phyloP scores from a whole-genome alignment of 202 grass and related monocot species.

The Carex arenaria region DNA sequence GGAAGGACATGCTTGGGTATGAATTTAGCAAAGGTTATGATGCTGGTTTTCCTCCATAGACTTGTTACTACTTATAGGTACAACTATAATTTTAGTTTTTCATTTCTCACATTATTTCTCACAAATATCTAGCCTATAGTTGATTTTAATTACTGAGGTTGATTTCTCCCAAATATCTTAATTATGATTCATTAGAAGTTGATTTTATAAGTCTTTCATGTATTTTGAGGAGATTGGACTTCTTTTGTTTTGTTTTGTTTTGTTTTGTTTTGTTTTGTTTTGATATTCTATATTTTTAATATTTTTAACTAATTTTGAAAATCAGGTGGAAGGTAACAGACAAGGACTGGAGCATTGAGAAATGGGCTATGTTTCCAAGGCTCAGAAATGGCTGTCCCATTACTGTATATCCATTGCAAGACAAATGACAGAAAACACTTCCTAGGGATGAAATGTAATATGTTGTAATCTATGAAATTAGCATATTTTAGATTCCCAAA shows the following conservation, averaged over 20 bases:
- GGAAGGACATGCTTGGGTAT: slow-evolving; percentile 74
- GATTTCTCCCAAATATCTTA: too few species aligned
- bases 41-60: slow-evolving; percentile 84
- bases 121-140: not conserved
- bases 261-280: not conserved
- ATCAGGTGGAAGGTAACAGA: slow-evolving; percentile 75
- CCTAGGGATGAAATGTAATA: not conserved
- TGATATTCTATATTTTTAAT: not conserved
- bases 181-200: not conserved
- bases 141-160: too few species aligned
- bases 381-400: slow-evolving; percentile 79
- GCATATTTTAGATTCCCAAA: not conserved
- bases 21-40: slow-evolving; percentile 86
- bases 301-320: too few species aligned
- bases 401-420: slow-evolving; percentile 22
- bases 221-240: not conserved
- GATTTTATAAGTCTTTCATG: not conserved
- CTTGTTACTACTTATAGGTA: slow-evolving; percentile 77
- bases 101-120: not conserved
- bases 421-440: slow-evolving; percentile 10
- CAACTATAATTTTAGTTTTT: not conserved
- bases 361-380: slow-evolving; percentile 87
- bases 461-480: not conserved
- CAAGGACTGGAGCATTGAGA: slow-evolving; percentile 52
- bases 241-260: not conserved